Evolutionary conservation across 495 filamentous ascomycete genomes (phyloP).

Genomic region (Xylona heveae): DNA sequence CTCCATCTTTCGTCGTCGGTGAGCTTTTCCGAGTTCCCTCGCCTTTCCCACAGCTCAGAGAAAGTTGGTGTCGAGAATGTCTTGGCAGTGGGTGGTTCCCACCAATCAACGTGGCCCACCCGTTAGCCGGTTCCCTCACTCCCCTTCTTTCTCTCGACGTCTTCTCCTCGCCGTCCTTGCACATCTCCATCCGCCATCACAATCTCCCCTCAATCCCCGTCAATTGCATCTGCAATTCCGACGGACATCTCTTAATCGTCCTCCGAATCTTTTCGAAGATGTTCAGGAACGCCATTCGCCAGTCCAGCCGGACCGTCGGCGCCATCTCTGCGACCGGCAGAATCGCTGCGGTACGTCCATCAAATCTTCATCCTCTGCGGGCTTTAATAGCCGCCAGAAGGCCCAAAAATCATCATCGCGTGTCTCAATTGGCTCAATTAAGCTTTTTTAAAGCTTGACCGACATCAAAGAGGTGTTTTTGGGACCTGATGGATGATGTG

Average conservation of each 20-base stretch:
- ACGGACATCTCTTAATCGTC: constrained; percentile 23
- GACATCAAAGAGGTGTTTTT: no score
- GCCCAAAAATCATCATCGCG: no score
- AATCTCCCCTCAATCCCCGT: constrained; percentile 2
- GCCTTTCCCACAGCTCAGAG: no score
- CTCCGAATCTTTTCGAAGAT: constrained; percentile 42
- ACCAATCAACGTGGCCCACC: no score
- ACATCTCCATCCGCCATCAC: constrained; percentile 4
- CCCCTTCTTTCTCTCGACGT: constrained; percentile 1
- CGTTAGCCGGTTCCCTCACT: constrained; percentile 1
- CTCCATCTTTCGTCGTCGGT: no score
- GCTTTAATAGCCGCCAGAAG: no score
- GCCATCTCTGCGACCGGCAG: constrained; percentile 78
- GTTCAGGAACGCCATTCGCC: constrained; percentile 96
- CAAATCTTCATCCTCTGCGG: constrained; percentile 16
- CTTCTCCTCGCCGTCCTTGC: not conserved
- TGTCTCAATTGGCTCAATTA: no score
- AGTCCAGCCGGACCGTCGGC: constrained; percentile 82
- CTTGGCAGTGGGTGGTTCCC: no score
- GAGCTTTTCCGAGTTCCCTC: no score
- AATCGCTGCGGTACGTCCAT: constrained; percentile 83
- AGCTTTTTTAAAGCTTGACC: no score
- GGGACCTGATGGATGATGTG: no score
- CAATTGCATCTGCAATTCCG: constrained; percentile 6
- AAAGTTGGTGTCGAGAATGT: no score